Conservation (phyloP, 139 green algal species). For the Chlamydomonas sphaeroides region DNA sequence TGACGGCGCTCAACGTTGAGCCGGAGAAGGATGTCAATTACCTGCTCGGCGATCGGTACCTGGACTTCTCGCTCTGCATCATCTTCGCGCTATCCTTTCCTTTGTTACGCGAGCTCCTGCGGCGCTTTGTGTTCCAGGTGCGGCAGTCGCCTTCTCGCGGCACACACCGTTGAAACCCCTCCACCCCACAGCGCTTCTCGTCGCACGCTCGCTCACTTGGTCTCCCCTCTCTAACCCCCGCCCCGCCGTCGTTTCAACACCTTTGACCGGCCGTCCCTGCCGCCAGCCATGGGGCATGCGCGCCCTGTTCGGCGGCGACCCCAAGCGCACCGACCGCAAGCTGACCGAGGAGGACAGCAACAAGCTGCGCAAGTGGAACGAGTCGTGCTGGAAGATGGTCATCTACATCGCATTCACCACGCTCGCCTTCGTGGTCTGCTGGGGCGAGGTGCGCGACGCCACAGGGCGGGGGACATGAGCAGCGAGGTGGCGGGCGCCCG, state of each 20-base stretch:
- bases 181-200: too few relatives aligned
- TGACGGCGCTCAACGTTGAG: conserved; percentile 10
- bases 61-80: conserved; percentile 53
- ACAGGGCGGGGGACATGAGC: too few relatives aligned
- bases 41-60: conserved; percentile 47
- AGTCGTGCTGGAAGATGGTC: conserved; percentile 67
- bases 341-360: background rate
- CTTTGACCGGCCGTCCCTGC: background rate
- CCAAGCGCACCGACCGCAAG: conserved; percentile 40
- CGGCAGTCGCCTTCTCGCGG: too few relatives aligned
- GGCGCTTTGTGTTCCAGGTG: conserved; percentile 46
- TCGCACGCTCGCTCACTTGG: too few relatives aligned
- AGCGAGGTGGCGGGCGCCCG: too few relatives aligned
- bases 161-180: too few relatives aligned
- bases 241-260: background rate
- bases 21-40: conserved; percentile 21
- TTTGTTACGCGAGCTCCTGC: conserved; percentile 28
- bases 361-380: conserved; percentile 68
- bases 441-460: conserved; percentile 31
- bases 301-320: conserved; percentile 15
- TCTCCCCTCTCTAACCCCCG: too few relatives aligned
- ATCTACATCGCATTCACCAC: conserved; percentile 61
- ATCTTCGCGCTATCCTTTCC: conserved; percentile 55
- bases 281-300: conserved; percentile 42
- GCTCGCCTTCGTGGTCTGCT: conserved; percentile 42